These are phyloP conservation scores for Neofusicoccum kwambonambiense DNA, from an alignment of 2,329 filamentous ascomycete genomes.

Conservation along the genomic window DNA sequence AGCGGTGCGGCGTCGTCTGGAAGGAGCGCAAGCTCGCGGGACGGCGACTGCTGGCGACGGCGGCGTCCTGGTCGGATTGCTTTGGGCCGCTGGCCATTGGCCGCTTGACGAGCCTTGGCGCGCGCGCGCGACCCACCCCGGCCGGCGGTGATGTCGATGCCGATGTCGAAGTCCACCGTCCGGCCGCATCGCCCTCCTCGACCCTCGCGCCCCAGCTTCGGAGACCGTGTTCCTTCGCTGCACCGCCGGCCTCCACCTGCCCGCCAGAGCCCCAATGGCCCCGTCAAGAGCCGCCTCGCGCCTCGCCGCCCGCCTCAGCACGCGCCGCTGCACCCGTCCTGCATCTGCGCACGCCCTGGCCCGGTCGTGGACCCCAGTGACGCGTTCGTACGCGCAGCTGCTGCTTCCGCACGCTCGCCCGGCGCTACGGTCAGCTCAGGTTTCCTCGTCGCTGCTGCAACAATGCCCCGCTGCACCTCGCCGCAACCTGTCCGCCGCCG, in stretches of 20 bases:
- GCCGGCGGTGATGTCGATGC: slow-evolving; percentile 6
- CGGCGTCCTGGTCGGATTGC: not conserved
- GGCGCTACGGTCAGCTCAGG: not conserved
- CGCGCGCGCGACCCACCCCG: not conserved
- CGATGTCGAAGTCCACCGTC: not conserved
- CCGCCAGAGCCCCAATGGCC: slow-evolving; percentile 3
- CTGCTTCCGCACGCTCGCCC: not conserved
- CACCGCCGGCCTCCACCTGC: not conserved
- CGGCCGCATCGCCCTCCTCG: not conserved
- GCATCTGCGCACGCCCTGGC: not conserved
- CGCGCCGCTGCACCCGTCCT: not conserved
- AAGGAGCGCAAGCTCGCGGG: not conserved
- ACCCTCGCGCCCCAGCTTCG: not conserved
- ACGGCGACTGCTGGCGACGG: not conserved
- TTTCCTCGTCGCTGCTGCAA: not conserved
- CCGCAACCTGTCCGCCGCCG: not conserved
- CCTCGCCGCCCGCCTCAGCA: not conserved
- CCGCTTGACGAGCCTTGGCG: not conserved
- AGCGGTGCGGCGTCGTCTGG: not conserved
- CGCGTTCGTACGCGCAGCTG: slow-evolving; percentile 1
- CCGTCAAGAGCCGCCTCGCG: slow-evolving; percentile 11
- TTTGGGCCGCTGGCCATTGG: not conserved
- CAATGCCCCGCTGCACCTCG: not conserved
- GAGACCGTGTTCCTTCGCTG: not conserved
- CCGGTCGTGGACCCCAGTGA: not conserved